Conservation (phyloP, 495 filamentous ascomycete genomes). For the Jackrogersella minutella region DNA sequence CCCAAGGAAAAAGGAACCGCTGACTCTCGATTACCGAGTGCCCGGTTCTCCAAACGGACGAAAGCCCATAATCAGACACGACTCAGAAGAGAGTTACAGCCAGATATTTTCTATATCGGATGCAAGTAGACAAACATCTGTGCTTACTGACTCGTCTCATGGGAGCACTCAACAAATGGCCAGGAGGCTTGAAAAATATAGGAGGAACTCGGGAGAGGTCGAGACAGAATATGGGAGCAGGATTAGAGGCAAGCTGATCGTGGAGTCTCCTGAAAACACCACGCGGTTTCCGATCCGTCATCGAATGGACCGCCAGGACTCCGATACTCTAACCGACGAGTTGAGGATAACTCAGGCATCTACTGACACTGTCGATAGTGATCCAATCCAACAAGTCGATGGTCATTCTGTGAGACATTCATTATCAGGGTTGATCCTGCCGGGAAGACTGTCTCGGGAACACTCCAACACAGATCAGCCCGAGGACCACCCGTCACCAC, state of each 20-base stretch:
- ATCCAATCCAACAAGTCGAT: slow-evolving; percentile 13
- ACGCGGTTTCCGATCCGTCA: slow-evolving; percentile 29
- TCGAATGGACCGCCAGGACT: slow-evolving; percentile 45
- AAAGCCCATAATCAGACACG: slow-evolving; percentile 64
- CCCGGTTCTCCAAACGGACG: slow-evolving; percentile 39
- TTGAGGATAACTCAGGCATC: slow-evolving; percentile 56
- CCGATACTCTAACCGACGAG: slow-evolving; percentile 52
- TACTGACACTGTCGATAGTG: slow-evolving; percentile 48
- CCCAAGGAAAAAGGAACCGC: slow-evolving; percentile 38
- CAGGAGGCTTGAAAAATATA: slow-evolving; percentile 28
- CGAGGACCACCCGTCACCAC: slow-evolving; percentile 46
- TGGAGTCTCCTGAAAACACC: slow-evolving; percentile 41
- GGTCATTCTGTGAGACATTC: slow-evolving; percentile 3
- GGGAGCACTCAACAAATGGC: slow-evolving; percentile 38
- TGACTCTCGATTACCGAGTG: slow-evolving; percentile 44
- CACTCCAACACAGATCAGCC: slow-evolving; percentile 16
- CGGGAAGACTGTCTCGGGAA: slow-evolving; percentile 1
- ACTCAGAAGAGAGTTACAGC: slow-evolving; percentile 79
- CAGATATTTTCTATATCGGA: slow-evolving; percentile 83
- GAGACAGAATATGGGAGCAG: slow-evolving; percentile 49
- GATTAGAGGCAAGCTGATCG: slow-evolving; percentile 47
- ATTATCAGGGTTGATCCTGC: neutral
- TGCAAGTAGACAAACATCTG: slow-evolving; percentile 58
- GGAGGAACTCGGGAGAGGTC: slow-evolving; percentile 29
- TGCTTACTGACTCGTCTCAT: slow-evolving; percentile 50